phyloP scores from a whole-genome alignment of 2,329 filamentous ascomycete species.

The Didymella glomerata region DNA sequence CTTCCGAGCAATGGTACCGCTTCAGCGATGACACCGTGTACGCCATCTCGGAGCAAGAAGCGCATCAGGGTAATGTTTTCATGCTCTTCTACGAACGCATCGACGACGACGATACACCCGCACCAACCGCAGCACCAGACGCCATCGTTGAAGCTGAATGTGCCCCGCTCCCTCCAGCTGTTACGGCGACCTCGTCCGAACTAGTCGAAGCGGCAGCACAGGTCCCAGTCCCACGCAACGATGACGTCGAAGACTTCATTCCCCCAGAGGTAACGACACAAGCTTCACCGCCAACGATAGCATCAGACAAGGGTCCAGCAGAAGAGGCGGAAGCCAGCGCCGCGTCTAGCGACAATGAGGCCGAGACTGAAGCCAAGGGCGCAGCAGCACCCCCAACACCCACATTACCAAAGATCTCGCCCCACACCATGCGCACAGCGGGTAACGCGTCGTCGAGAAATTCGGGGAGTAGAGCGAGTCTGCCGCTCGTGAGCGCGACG shows the following conservation, averaged over 20 bases:
- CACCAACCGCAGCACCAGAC: neutral
- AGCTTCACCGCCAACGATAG: neutral
- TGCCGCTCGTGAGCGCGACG: constrained; percentile 63
- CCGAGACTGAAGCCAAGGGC: constrained; percentile 25
- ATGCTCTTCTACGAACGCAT: constrained; percentile 93
- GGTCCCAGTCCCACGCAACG: constrained; percentile 33
- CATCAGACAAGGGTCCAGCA: neutral
- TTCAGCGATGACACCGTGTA: constrained; percentile 89
- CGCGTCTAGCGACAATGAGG: constrained; percentile 28
- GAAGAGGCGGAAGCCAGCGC: constrained; percentile 20
- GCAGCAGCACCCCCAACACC: constrained; percentile 16
- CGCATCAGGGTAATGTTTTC: constrained; percentile 83
- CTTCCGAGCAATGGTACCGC: constrained; percentile 77
- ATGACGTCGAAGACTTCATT: constrained; percentile 20
- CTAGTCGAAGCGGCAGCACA: constrained; percentile 22
- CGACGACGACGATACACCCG: constrained; percentile 25
- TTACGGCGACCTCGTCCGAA: neutral
- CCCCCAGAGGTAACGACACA: constrained; percentile 22
- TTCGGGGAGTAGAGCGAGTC: constrained; percentile 28
- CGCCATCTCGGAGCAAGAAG: constrained; percentile 74
- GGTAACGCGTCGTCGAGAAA: constrained; percentile 28
- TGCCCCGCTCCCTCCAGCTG: constrained; percentile 35
- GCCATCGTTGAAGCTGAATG: constrained; percentile 15
- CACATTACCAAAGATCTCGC: constrained; percentile 25
- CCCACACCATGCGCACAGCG: constrained; percentile 42